Conservation (phyloP, 148 eudicot genomes). For the Arbutus unedo region DNA sequence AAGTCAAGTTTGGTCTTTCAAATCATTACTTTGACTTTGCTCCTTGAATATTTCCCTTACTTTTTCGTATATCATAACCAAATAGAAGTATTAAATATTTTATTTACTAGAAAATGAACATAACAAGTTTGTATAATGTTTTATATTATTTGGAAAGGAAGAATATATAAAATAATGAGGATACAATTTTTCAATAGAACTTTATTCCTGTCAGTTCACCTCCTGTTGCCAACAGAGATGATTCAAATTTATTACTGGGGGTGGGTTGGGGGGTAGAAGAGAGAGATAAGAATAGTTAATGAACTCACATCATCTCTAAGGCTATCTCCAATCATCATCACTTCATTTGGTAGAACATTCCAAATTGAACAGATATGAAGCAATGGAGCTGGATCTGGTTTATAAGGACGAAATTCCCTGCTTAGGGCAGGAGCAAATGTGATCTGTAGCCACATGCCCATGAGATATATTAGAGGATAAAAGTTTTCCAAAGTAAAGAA, state of each 20-base stretch:
- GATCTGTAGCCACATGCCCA: slow-evolving; percentile 46
- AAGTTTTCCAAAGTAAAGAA: slow-evolving; percentile 4
- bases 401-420: slow-evolving; percentile 87
- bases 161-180: too few species aligned
- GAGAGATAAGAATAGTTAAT: neutral
- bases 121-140: too few species aligned
- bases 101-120: too few species aligned
- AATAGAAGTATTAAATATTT: too few species aligned
- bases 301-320: slow-evolving; percentile 94
- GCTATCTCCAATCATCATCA: slow-evolving; percentile 96
- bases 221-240: neutral
- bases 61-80: too few species aligned
- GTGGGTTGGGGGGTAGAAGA: too few species aligned
- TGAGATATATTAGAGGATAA: neutral
- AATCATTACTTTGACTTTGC: too few species aligned
- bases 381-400: slow-evolving; percentile 95
- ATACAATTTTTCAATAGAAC: too few species aligned
- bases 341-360: slow-evolving; percentile 75
- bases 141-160: too few species aligned
- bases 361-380: slow-evolving; percentile 82
- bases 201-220: too few species aligned
- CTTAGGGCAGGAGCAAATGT: slow-evolving; percentile 83
- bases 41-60: too few species aligned
- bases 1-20: too few species aligned
- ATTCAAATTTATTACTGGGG: neutral